phyloP scores from a whole-genome alignment of 2,329 filamentous ascomycete species.

The Monosporascus sp. region DNA sequence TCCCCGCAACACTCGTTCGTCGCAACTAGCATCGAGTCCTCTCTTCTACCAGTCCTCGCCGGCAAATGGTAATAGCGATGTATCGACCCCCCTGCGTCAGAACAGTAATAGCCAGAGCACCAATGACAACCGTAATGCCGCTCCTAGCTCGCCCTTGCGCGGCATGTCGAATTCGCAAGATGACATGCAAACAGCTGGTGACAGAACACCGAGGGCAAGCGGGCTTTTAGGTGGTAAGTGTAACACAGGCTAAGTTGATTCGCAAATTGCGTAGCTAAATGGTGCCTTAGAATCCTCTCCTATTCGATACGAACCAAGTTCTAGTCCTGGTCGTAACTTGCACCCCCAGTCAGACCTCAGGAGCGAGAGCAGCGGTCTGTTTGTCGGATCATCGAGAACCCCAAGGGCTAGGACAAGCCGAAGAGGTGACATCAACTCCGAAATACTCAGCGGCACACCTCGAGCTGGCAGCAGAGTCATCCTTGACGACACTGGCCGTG shows the following conservation, averaged over 20 bases:
- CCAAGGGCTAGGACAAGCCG: constrained; percentile 51
- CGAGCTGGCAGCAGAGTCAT: constrained; percentile 50
- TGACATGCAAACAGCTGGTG: constrained; percentile 46
- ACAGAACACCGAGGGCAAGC: constrained; percentile 67
- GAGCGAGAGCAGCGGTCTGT: constrained; percentile 82
- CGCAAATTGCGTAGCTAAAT: constrained; percentile 1
- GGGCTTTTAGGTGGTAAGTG: constrained; percentile 56
- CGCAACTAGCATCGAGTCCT: constrained; percentile 68
- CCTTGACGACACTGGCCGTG: constrained; percentile 52
- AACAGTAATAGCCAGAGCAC: constrained; percentile 54
- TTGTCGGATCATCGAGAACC: constrained; percentile 61
- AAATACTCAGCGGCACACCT: constrained; percentile 56
- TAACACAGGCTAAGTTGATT: neutral
- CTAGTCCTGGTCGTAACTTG: constrained; percentile 67
- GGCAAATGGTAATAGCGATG: constrained; percentile 29
- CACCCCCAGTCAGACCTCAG: constrained; percentile 64
- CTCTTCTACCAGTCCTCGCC: constrained; percentile 63
- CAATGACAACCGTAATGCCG: constrained; percentile 23
- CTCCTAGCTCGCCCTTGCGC: constrained; percentile 54
- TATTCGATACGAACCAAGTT: constrained; percentile 84
- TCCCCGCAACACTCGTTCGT: constrained; percentile 39
- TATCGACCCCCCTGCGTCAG: constrained; percentile 50
- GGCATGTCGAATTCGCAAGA: constrained; percentile 50
- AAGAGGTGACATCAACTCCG: constrained; percentile 83
- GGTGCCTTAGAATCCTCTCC: constrained; percentile 73